Conservation (phyloP, 148 eudicot genomes). For the Heliamphora exappendiculata region DNA sequence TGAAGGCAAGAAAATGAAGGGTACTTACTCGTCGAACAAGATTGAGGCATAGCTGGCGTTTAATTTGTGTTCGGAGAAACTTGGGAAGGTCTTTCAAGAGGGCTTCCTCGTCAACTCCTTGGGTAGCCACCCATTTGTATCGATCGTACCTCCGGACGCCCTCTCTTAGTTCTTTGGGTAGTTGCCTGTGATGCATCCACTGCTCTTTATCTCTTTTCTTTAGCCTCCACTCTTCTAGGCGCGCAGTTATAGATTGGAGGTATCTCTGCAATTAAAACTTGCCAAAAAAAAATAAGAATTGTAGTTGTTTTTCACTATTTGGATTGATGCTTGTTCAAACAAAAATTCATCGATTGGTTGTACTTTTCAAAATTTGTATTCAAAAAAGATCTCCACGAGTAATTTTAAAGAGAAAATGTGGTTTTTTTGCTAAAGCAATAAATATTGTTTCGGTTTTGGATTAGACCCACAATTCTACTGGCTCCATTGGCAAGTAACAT, state of each 20-base stretch:
- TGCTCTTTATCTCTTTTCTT: conserved; percentile 71
- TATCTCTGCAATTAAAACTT: conserved; percentile 41
- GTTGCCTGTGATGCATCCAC: conserved; percentile 90
- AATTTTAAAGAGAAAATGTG: too few species aligned
- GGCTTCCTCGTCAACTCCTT: conserved; percentile 71
- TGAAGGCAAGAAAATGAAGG: neutral
- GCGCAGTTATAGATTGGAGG: conserved; percentile 56
- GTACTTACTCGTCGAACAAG: conserved; percentile 66
- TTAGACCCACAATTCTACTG: too few species aligned
- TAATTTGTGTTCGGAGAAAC: conserved; percentile 70
- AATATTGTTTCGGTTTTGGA: too few species aligned
- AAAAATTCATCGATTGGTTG: too few species aligned
- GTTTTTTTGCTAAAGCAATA: too few species aligned
- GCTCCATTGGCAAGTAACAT: too few species aligned
- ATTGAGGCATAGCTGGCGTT: conserved; percentile 80
- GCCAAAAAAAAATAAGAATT: neutral
- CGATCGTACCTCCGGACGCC: conserved; percentile 62
- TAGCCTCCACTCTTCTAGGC: conserved; percentile 83
- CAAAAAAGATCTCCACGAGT: too few species aligned
- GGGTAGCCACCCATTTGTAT: conserved; percentile 80
- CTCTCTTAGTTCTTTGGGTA: conserved; percentile 53
- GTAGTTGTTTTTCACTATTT: neutral
- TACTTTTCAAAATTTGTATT: too few species aligned
- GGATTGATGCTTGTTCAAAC: too few species aligned
- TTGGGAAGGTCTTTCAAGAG: conserved; percentile 61